Evolutionary conservation across 2,329 filamentous ascomycete species (phyloP), one percentile per base, ranked within the genome.

Genomic region (Nemania diffusa): DNA sequence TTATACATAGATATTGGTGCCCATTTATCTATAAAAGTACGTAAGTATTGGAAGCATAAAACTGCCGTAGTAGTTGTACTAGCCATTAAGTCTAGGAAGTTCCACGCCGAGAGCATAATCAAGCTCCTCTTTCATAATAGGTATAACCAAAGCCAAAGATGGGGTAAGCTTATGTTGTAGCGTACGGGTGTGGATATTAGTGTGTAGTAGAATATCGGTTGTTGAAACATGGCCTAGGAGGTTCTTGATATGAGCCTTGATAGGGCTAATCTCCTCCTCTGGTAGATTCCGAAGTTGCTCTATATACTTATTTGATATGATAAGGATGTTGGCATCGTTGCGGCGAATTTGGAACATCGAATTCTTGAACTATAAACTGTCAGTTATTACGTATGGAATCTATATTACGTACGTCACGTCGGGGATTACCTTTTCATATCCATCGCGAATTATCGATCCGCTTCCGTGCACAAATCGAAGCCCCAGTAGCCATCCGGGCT

Each of bases 191-290:
- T 26, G 57, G 5, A 60, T 11, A 20, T 60, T 32, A 2, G 22
- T 51, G 5, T 60, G 22, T 1, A 60, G 44, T 15, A 60, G 13
- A 11, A 60, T 60, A 11, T 37, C 27, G 5, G 40, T 51, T 2
- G 40, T 51, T 7, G 57, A 48, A 13, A 13, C 3, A 48, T 40
- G 24, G 24, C 57, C 57, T 5, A 51, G 44, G 7, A 60, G 26
- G n/a, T 60, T 60, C 46, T 60, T 60, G 44, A 60, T 51, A 44
- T 60, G 57, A 37, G 57, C 57, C 3, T 40, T 15, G 20, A 61
- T 61, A 1, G 57, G 6, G 32, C 57, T 61, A 3, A 61, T 22
- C 17, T 27, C n/a, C 4, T 61, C 57, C 2, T 56, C 60, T 1
- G 60, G 51, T n/a, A 62, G 1, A 20, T 50, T 62, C 2, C 60